Evolutionary conservation across 768 basidiomycete species (phyloP).

Genomic region (Hericium erinaceus): DNA sequence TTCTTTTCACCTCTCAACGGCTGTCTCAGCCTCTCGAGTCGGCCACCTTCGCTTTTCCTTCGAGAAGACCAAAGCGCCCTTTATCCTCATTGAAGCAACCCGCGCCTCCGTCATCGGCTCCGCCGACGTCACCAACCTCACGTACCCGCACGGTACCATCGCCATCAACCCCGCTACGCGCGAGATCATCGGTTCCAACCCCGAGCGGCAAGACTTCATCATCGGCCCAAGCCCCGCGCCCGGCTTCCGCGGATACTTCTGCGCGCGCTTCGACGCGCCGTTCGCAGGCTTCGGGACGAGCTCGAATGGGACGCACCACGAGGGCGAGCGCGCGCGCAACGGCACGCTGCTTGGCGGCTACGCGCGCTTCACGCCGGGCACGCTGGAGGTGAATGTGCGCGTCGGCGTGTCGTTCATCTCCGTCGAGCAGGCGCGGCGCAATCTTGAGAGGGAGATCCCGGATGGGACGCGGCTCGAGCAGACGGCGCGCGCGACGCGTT

Average conservation of each 20-base stretch:
- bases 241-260: constrained; percentile 38
- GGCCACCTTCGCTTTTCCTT: constrained; percentile 71
- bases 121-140: constrained; percentile 35
- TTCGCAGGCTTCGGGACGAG: constrained; percentile 41
- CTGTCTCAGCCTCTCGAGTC: constrained; percentile 53
- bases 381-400: constrained; percentile 38
- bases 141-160: constrained; percentile 47
- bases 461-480: constrained; percentile 29
- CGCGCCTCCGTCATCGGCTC: constrained; percentile 53
- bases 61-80: constrained; percentile 33
- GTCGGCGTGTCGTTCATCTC: constrained; percentile 73
- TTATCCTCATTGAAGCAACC: constrained; percentile 59
- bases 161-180: constrained; percentile 29
- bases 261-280: constrained; percentile 44
- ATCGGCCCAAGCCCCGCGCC: constrained; percentile 41
- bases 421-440: constrained; percentile 42
- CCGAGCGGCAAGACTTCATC: constrained; percentile 65
- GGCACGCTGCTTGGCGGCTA: constrained; percentile 46
- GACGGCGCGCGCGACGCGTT: constrained; percentile 27
- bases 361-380: constrained; percentile 29
- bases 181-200: constrained; percentile 56
- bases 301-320: constrained; percentile 31
- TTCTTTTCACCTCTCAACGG: background rate
- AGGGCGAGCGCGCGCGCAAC: constrained; percentile 21
- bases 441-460: constrained; percentile 31